Base-by-base conservation (phyloP, 176 grass and related monocot genomes). In the Melocanna baccifera region DNA sequence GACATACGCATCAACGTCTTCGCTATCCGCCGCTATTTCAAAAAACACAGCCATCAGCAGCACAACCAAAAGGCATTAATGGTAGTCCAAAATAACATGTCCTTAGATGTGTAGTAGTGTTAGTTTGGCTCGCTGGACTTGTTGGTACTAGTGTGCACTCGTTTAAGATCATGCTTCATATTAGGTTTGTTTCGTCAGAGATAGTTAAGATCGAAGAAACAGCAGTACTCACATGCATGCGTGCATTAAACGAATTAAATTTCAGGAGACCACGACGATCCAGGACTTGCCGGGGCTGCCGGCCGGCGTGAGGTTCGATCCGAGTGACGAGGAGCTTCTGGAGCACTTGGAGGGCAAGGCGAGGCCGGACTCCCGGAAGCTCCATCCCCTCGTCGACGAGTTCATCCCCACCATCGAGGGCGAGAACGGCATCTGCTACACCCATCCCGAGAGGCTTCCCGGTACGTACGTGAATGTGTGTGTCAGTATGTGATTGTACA, bases 351-450 rank as follows among this genome's bases (percentile, higher is more conserved):
- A 94, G 37, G 92, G 88, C 26, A 97, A 97, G 74, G 90, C 90
- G 32, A 86, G 65, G 82, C 84, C 78, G 0, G 92, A 92, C 18
- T 86, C 85, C 4, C 78, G 80, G 32, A 94, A 87, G 30, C 81
- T 84, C 18, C 90, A 97, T 71, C 92, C 90, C 1, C 90, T 97
- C 81, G 84, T 97, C 55, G 95, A 94, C 65, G 88, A 94, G 81
- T 97, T 94, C 86, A 97, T 97, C 67, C 92, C 90, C 43, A 97
- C 90, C 22, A 91, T 97, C 40, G 86, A 92, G 19, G 86, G 90
- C 55, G 90, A 97, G 84, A 78, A 97, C 52, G 90, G 95, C 62
- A 92, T 94, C 73, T 97, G 95, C 81, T 97, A 94, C 88, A 97
- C 95, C 36, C 95, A 97, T 46, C 95, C 90, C 19, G 86, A 94